phyloP scores from a whole-genome alignment of 2,329 filamentous ascomycete species.

The Sclerotinia nivalis region DNA sequence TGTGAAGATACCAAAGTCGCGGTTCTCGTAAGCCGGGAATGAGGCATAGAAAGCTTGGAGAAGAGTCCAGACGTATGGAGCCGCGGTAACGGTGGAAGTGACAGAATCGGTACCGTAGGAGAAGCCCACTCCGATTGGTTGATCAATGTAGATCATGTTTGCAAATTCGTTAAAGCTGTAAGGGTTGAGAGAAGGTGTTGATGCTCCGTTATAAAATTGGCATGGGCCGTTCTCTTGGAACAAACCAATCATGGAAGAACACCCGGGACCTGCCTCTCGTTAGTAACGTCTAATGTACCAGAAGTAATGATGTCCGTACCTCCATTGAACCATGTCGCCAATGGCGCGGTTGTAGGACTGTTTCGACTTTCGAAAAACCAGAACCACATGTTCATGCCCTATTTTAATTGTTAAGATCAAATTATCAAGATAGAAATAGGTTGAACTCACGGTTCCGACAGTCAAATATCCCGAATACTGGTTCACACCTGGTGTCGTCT shows the following conservation, averaged over 20 bases:
- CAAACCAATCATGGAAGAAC: conserved; percentile 59
- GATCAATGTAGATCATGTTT: conserved; percentile 46
- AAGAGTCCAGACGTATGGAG: conserved; percentile 56
- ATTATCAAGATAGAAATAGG: conserved; percentile 35
- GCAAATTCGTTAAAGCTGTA: conserved; percentile 45
- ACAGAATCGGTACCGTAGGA: conserved; percentile 47
- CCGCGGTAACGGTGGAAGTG: conserved; percentile 49
- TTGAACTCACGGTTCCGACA: conserved; percentile 42
- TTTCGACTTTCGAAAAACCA: conserved; percentile 62
- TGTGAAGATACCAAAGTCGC: conserved; percentile 56
- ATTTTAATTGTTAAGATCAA: conserved; percentile 4
- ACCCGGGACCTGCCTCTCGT: conserved; percentile 44
- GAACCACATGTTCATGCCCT: conserved; percentile 37
- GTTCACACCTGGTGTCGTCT: conserved; percentile 52
- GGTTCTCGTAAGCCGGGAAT: conserved; percentile 63
- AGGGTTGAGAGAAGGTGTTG: conserved; percentile 46
- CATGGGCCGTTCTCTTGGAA: conserved; percentile 54
- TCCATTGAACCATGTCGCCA: conserved; percentile 50
- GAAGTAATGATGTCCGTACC: conserved; percentile 27
- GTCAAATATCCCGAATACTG: conserved; percentile 54
- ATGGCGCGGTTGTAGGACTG: conserved; percentile 48
- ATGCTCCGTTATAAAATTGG: conserved; percentile 45
- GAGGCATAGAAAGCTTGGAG: conserved; percentile 62
- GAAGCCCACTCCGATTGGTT: conserved; percentile 46
- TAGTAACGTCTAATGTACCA: background rate